phyloP scores from a whole-genome alignment of 2,329 filamentous ascomycete genomes.

The Xylariaceae sp. region DNA sequence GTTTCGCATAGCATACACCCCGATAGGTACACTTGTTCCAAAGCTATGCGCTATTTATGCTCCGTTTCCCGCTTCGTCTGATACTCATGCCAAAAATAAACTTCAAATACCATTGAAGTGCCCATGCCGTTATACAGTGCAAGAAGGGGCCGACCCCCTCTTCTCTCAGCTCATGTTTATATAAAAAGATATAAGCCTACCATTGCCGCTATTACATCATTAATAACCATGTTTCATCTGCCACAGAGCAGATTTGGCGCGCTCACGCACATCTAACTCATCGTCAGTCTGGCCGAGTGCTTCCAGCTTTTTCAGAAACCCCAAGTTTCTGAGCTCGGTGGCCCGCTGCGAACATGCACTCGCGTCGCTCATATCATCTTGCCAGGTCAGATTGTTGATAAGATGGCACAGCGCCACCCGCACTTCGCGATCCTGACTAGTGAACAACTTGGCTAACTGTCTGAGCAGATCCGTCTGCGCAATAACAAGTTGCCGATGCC shows the following conservation, averaged over 20 bases:
- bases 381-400: constrained; percentile 83
- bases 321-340: constrained; percentile 70
- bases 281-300: constrained; percentile 67
- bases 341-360: constrained; percentile 70
- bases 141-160: too few relatives aligned
- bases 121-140: constrained; percentile 9
- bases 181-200: too few relatives aligned
- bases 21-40: constrained; percentile 2
- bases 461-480: constrained; percentile 77
- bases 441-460: constrained; percentile 74
- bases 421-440: constrained; percentile 74
- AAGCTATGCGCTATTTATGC: constrained; percentile 23
- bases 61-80: constrained; percentile 14
- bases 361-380: constrained; percentile 74
- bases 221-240: constrained; percentile 63
- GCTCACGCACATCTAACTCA: constrained; percentile 82
- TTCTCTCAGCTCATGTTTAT: too few relatives aligned
- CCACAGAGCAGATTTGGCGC: constrained; percentile 79
- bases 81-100: constrained; percentile 17
- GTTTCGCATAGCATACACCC: background rate
- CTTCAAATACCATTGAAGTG: constrained; percentile 15
- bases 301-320: constrained; percentile 71
- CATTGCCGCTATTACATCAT: background rate
- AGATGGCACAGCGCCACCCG: constrained; percentile 82
- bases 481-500: constrained; percentile 78